Evolutionary conservation across 305 asterid species (phyloP), one percentile per base, ranked within the genome.

Genomic region (Fraxinus platypoda): DNA sequence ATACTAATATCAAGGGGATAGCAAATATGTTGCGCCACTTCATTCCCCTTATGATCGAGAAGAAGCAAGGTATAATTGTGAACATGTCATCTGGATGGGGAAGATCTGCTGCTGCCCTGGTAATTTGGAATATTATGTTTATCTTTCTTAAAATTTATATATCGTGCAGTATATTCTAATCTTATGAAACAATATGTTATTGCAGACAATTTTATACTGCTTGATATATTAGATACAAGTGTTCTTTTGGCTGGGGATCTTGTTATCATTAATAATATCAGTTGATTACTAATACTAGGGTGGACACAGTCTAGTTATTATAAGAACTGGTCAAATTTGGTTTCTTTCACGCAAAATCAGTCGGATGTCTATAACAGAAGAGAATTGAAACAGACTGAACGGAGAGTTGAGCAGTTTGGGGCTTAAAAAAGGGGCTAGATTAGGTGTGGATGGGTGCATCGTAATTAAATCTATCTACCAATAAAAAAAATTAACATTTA

Each of bases 81-180:
- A 95, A 95, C 87, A 87, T 92, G 86, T 95, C 99, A 81, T 95
- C 99, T 88, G 98, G 97, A 41, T 95, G 98, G 99, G 99, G 99
- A 85, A 90, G 98, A 87, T 92, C 99, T 78, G 97, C 94, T 74
- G 99, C 99, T 74, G 98, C 97, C 79, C 98, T 91, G 98, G 99
- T 95, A 85, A 79, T 66, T 74, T 79, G 41, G 49, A 37, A 75
- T 43, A 38, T 43, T 37, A n/a, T 54, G 81, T 23, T 52, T 74
- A 17, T 70, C 35, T 33, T 81, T 30, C 78, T 82, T 43, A 31
- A 57, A 54, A 34, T 77, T 79, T 81, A 26, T 57, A 70, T 76
- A 52, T 73, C 37, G 70, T 62, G 34, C 19, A 26, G 11, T 74
- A 19, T 26, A 68, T 28, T 81, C 17, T 76, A 59, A 37, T 30